A percentile compares a stretch with the other conserved stretches of the same genome.
Conservation (phyloP, 805 yeast species). For the Nakazawaea laoshanensis region DNA sequence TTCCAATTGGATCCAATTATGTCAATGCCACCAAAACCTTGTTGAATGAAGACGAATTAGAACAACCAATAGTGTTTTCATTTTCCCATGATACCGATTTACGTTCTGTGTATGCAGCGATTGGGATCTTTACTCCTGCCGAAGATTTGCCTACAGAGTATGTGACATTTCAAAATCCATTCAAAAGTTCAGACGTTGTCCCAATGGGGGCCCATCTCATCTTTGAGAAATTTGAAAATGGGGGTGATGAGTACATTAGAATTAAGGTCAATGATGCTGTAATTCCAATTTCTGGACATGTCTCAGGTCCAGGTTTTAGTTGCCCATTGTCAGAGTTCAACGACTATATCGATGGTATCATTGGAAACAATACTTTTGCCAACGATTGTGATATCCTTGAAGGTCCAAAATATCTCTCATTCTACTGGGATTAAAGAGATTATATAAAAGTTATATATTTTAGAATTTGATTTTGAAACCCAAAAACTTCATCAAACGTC, state of each 20-base stretch:
- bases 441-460: no score
- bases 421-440: conserved; percentile 15
- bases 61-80: conserved; percentile 29
- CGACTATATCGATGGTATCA: not conserved
- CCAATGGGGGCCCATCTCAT: conserved; percentile 46
- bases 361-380: conserved; percentile 5
- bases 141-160: conserved; percentile 31
- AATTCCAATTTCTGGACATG: conserved; percentile 36
- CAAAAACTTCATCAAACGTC: no score
- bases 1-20: conserved; percentile 34
- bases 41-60: conserved; percentile 27
- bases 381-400: conserved; percentile 9
- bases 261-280: conserved; percentile 43
- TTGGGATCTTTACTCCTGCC: conserved; percentile 35
- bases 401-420: conserved; percentile 12
- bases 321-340: conserved; percentile 10
- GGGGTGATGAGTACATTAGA: conserved; percentile 28
- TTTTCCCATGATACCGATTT: conserved; percentile 54
- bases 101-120: conserved; percentile 36
- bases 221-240: conserved; percentile 29
- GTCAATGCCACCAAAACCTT: conserved; percentile 38
- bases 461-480: no score
- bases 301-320: conserved; percentile 42
- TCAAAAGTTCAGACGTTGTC: conserved; percentile 34
- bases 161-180: conserved; percentile 38